Evolutionary conservation across 1,139 yeast genomes (phyloP).

Genomic region (Debaryomyces singareniensis): DNA sequence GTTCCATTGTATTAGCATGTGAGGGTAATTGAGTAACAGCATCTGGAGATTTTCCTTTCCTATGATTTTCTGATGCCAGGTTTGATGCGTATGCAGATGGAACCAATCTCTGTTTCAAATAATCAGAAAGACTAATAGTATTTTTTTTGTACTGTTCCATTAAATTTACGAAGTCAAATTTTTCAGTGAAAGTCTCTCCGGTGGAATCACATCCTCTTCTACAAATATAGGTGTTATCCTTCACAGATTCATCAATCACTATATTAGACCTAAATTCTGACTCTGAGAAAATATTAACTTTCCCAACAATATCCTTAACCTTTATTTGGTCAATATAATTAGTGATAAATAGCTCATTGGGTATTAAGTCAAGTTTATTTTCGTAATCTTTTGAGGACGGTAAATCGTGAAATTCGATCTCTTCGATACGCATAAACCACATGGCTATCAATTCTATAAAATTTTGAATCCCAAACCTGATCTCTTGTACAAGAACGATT

Average conservation of each 20-base stretch:
- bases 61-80: constrained; percentile 4
- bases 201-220: constrained; percentile 31
- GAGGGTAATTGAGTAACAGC: constrained; percentile 4
- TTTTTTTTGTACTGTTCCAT: constrained; percentile 13
- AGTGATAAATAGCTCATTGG: constrained; percentile 38
- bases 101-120: constrained; percentile 19
- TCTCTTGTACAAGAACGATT: constrained; percentile 35
- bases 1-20: constrained; percentile 7
- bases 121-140: constrained; percentile 20
- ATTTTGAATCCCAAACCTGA: constrained; percentile 30
- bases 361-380: constrained; percentile 5
- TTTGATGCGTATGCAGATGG: constrained; percentile 14
- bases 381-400: constrained; percentile 9
- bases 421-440: constrained; percentile 26
- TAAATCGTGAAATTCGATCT: constrained; percentile 14
- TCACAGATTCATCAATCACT: constrained; percentile 24
- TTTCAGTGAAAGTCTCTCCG: constrained; percentile 24
- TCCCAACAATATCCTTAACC: constrained; percentile 22
- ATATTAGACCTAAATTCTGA: constrained; percentile 16
- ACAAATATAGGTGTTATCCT: constrained; percentile 25
- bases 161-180: constrained; percentile 30
- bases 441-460: constrained; percentile 32
- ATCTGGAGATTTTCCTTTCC: constrained; percentile 3
- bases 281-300: constrained; percentile 28
- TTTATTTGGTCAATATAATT: constrained; percentile 28